A percentile compares a stretch with the other conserved stretches of the same genome.
Evolutionary conservation across 257 asterid species (phyloP).

Genomic region (Osmanthus fragrans): DNA sequence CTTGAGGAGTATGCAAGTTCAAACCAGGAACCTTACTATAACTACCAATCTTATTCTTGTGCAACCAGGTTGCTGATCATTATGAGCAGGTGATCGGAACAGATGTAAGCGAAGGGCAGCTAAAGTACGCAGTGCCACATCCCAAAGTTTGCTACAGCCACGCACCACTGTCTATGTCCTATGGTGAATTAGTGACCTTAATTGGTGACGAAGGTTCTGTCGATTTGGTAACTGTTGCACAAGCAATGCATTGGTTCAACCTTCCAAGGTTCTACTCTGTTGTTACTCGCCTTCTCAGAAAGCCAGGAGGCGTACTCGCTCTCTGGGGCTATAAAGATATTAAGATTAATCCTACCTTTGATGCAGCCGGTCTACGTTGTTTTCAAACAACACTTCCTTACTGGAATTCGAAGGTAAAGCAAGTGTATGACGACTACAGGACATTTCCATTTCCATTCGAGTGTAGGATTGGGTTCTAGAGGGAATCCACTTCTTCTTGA

Average conservation of each 20-base stretch:
- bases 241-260: constrained; percentile 35
- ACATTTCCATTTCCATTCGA: constrained; percentile 26
- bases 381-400: constrained; percentile 16
- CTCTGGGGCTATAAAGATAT: constrained; percentile 20
- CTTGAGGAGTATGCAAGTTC: no score
- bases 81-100: constrained; percentile 32
- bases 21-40: no score
- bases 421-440: constrained; percentile 6
- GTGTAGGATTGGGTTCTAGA: constrained; percentile 27
- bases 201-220: constrained; percentile 22
- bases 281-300: constrained; percentile 21
- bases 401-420: constrained; percentile 10
- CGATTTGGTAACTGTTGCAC: constrained; percentile 32
- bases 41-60: neutral
- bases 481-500: constrained; percentile 20
- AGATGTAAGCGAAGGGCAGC: constrained; percentile 28
- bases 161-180: constrained; percentile 27
- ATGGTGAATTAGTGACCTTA: constrained; percentile 25
- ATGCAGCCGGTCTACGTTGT: neutral
- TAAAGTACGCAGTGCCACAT: constrained; percentile 23
- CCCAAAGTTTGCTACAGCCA: constrained; percentile 26
- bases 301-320: constrained; percentile 29
- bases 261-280: constrained; percentile 23
- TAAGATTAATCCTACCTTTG: constrained; percentile 10
- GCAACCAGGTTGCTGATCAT: constrained; percentile 23